phyloP scores from a whole-genome alignment of 1,139 yeast species.

The Geotrichum australiense region DNA sequence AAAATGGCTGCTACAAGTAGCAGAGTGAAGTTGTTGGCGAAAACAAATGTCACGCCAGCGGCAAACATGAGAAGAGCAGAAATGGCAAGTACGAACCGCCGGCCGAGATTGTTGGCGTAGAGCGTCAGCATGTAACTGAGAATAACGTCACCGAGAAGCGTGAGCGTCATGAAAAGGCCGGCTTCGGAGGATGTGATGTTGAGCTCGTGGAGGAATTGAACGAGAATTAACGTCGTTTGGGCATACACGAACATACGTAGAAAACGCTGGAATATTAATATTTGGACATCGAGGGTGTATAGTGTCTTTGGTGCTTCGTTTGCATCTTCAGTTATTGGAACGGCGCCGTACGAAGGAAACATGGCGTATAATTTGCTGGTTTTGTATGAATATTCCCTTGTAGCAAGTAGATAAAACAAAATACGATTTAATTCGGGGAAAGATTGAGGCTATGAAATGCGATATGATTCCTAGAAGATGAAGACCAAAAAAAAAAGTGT shows the following conservation, averaged over 20 bases:
- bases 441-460: no score
- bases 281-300: conserved; percentile 45
- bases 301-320: background rate
- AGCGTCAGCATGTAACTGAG: conserved; percentile 41
- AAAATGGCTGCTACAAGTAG: conserved; percentile 57
- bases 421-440: no score
- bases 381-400: no score
- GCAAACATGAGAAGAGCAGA: conserved; percentile 67
- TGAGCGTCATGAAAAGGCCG: conserved; percentile 78
- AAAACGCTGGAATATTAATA: conserved; percentile 66
- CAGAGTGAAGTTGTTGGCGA: conserved; percentile 43
- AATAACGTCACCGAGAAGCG: conserved; percentile 9
- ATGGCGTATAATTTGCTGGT: no score
- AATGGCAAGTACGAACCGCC: conserved; percentile 54
- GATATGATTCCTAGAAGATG: no score
- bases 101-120: conserved; percentile 72
- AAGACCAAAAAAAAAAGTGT: no score
- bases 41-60: conserved; percentile 62
- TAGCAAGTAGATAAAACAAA: no score
- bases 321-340: background rate
- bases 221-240: conserved; percentile 70
- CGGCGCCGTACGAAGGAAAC: background rate
- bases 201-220: conserved; percentile 55
- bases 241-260: conserved; percentile 75
- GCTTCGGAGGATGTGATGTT: conserved; percentile 51